Base-by-base conservation (phyloP, 139 green algal species). In the Haematococcus lacustris region DNA sequence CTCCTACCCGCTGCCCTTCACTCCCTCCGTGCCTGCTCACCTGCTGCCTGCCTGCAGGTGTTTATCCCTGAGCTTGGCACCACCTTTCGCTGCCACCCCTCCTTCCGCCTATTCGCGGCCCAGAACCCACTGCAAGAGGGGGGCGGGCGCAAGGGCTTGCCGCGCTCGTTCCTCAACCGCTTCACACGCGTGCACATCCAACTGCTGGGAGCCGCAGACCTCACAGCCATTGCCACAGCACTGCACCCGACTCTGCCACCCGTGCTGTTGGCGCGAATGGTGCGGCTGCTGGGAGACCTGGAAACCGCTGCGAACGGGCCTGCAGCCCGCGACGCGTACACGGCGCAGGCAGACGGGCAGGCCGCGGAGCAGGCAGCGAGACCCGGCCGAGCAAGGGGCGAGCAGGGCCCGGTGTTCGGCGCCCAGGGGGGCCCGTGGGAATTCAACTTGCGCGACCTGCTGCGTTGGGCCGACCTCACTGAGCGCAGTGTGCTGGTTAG, bases 381-480 rank as follows among this genome's bases (percentile, higher is more conserved):
- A 5, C 26, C 28, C 3, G 2, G n/a, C 47, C 37, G 21, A 1
- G 35, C 7, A 26, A 28, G 47, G 13, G 13, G 47, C 13, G 47
- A 57, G 13, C 26, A 26, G 53, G 4, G 53, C 47, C 26, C 23
- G 53, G 4, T 21, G 17, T 96, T 97, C 81, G 92, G 81, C 0
- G 68, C 74, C 0, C 74, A 81, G 6, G 94, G 95, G 1, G 91
- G 92, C 2, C 95, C 94, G 9, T 99, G 92, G 92, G 96, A 99
- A 77, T 99, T 99, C 87, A 99, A 99, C 78, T 82, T 99, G 73
- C 87, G 96, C 0, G 96, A 99, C 76, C 79, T 99, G 63, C 83
- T 98, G 75, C 84, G 96, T 34, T 99, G 95, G 95, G 98, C 93
- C 41, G 79, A 96, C 28, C 83, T 98, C 47, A 74, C 91, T 30